Conservation (phyloP, 805 yeast species). For the Candida ipomoeae region DNA sequence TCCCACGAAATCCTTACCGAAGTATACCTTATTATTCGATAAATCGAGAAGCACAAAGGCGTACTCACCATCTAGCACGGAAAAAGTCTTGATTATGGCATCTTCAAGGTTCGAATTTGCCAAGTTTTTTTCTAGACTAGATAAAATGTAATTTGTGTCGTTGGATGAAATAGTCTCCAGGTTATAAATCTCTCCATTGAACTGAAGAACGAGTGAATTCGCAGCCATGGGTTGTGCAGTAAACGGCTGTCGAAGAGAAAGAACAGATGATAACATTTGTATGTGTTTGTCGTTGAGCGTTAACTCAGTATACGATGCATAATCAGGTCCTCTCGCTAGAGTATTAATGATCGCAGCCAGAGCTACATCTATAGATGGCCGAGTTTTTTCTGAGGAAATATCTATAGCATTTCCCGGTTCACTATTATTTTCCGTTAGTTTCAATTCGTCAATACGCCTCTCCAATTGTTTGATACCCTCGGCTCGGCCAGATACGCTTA, state of each 20-base stretch:
- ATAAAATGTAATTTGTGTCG: conserved; percentile 58
- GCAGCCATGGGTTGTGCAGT: conserved; percentile 62
- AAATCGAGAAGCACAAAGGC: conserved; percentile 58
- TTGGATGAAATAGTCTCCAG: conserved; percentile 46
- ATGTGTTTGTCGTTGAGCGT: conserved; percentile 9
- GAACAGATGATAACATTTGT: conserved; percentile 62
- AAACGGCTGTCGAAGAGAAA: conserved; percentile 77
- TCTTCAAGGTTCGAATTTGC: conserved; percentile 9
- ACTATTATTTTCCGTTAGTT: background rate
- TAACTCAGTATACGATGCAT: conserved; percentile 20
- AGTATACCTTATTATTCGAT: conserved; percentile 44
- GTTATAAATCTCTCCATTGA: conserved; percentile 88
- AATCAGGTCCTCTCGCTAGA: conserved; percentile 64
- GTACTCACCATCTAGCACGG: conserved; percentile 71
- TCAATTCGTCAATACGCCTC: background rate
- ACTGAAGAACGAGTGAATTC: conserved; percentile 50
- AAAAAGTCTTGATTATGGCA: conserved; percentile 42
- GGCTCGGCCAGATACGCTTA: background rate
- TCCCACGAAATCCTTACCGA: conserved; percentile 84
- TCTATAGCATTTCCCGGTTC: background rate
- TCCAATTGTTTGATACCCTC: background rate
- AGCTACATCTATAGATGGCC: background rate
- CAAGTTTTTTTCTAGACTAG: conserved; percentile 26
- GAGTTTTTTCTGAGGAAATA: background rate
- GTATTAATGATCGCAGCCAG: conserved; percentile 22